Conservation (phyloP, 1,139 yeast genomes). For the Debaryomyces psychrophilus region DNA sequence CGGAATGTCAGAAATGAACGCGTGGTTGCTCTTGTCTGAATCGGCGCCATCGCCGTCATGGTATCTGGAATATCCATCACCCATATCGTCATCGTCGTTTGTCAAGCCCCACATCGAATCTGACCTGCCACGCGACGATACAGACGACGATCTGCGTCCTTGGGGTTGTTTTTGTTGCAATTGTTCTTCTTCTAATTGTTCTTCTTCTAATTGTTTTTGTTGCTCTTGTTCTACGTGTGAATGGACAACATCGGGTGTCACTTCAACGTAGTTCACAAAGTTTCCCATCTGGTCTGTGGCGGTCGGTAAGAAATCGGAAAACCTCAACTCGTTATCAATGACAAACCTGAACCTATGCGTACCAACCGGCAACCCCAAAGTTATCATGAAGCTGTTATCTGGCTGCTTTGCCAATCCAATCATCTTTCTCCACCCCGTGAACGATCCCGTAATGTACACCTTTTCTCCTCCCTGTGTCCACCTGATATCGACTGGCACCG, state of each 20-base stretch:
- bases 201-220: constrained; percentile 20
- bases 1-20: constrained; percentile 76
- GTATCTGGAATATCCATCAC: constrained; percentile 75
- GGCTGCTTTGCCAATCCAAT: constrained; percentile 54
- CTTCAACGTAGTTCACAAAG: constrained; percentile 52
- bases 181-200: constrained; percentile 13
- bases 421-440: constrained; percentile 56
- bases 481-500: constrained; percentile 77
- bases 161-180: constrained; percentile 9
- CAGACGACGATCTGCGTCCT: constrained; percentile 32
- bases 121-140: constrained; percentile 34
- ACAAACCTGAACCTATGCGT: constrained; percentile 53
- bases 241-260: constrained; percentile 45
- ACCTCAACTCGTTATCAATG: constrained; percentile 50
- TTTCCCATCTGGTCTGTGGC: constrained; percentile 58
- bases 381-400: constrained; percentile 41
- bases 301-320: constrained; percentile 50
- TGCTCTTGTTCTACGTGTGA: constrained; percentile 28
- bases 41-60: constrained; percentile 52
- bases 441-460: constrained; percentile 61
- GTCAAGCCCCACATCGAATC: constrained; percentile 62
- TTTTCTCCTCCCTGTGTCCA: constrained; percentile 96
- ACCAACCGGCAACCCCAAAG: constrained; percentile 51
- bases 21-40: constrained; percentile 22
- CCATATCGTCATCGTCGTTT: constrained; percentile 75